These are phyloP conservation scores for Suillus fuscotomentosus DNA, from an alignment of 768 basidiomycete genomes.

Conservation along the genomic window DNA sequence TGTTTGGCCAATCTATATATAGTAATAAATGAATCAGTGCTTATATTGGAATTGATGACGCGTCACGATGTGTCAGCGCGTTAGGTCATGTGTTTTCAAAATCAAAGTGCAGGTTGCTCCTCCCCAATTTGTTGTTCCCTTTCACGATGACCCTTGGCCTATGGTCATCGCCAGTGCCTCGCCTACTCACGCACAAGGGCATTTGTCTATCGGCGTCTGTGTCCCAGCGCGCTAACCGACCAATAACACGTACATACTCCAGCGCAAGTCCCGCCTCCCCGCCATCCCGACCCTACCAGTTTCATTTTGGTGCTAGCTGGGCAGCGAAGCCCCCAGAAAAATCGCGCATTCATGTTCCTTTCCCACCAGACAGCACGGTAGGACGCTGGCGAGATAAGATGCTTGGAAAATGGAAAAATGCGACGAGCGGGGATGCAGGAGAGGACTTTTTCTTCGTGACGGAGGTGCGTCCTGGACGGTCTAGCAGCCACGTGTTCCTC, in stretches of 20 bases:
- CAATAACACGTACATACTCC: not conserved
- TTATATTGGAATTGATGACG: not conserved
- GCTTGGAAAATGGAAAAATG: slow-evolving; percentile 45
- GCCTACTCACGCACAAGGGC: slow-evolving; percentile 7
- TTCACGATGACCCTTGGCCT: not conserved
- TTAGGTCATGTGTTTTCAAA: slow-evolving; percentile 22
- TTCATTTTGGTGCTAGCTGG: slow-evolving; percentile 79
- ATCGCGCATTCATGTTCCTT: slow-evolving; percentile 41
- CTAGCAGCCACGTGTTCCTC: not conserved
- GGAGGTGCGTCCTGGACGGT: slow-evolving; percentile 46
- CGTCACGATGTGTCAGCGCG: not conserved
- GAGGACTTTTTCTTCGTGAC: slow-evolving; percentile 69
- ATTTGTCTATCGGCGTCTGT: not conserved
- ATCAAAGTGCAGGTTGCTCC: not conserved
- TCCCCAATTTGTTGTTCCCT: not conserved
- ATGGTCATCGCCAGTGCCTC: slow-evolving; percentile 14
- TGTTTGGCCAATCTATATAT: not conserved
- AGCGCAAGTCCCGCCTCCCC: slow-evolving; percentile 21
- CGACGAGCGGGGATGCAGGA: slow-evolving; percentile 42
- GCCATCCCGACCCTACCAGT: slow-evolving; percentile 54
- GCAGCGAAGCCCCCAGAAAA: slow-evolving; percentile 61
- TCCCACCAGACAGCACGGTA: slow-evolving; percentile 55
- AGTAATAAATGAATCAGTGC: not conserved
- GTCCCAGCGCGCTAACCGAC: not conserved
- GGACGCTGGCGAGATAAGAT: slow-evolving; percentile 70